These are phyloP conservation scores for Mariannaea sp. DNA, from an alignment of 2,329 filamentous ascomycete species.

Conservation along the genomic window DNA sequence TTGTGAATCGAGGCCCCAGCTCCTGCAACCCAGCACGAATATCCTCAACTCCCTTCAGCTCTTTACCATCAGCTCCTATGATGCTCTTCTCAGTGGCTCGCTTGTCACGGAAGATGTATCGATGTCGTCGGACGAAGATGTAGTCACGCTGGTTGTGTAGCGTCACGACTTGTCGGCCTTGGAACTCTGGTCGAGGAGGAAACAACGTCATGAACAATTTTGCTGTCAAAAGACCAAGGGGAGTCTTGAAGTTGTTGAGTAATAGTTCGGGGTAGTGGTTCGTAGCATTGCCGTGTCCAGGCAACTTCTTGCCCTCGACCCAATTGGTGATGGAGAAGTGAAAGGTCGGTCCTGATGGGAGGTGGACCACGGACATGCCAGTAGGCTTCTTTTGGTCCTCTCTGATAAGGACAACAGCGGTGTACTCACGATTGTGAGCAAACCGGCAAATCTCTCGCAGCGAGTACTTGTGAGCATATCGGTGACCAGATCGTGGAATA, in stretches of 20 bases:
- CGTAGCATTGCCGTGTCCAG: conserved; percentile 86
- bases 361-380: conserved; percentile 80
- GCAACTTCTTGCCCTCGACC: conserved; percentile 84
- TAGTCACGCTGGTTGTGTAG: conserved; percentile 95
- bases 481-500: conserved; percentile 82
- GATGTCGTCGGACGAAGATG: conserved; percentile 88
- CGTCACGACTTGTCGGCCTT: conserved; percentile 87
- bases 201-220: conserved; percentile 69
- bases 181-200: conserved; percentile 80
- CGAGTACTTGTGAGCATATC: conserved; percentile 87
- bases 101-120: conserved; percentile 93
- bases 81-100: conserved; percentile 85
- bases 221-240: conserved; percentile 84
- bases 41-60: conserved; percentile 81
- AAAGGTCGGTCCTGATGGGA: conserved; percentile 86
- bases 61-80: conserved; percentile 78
- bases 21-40: conserved; percentile 90
- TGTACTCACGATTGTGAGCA: conserved; percentile 81
- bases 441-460: conserved; percentile 89
- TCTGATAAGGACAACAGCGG: conserved; percentile 80
- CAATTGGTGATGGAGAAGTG: conserved; percentile 92
- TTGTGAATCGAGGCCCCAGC: conserved; percentile 72
- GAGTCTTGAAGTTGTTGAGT: conserved; percentile 93
- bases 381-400: conserved; percentile 87
- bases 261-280: conserved; percentile 89